A percentile compares a stretch with the other conserved stretches of the same genome.
These are phyloP conservation scores for Rubus idaeus DNA, from an alignment of 306 rosid genomes.

Conservation along the genomic window DNA sequence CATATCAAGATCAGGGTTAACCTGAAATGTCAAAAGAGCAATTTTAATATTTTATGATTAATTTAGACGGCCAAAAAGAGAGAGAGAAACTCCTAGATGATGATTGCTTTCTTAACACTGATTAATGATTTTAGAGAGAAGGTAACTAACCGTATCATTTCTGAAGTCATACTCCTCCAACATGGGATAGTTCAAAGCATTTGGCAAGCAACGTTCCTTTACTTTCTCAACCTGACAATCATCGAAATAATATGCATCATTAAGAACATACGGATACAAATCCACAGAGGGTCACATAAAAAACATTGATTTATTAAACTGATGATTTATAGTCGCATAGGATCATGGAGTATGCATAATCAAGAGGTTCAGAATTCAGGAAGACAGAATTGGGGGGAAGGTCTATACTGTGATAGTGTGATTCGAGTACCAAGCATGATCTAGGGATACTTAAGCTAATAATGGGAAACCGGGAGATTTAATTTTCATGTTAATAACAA, in stretches of 20 bases:
- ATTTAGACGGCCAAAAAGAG: background rate
- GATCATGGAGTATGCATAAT: background rate
- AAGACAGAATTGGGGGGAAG: background rate
- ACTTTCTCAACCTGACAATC: constrained; percentile 87
- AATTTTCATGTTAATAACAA: constrained; percentile 15
- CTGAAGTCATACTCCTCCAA: constrained; percentile 98
- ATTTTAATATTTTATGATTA: background rate
- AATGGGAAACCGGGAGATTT: background rate
- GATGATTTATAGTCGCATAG: background rate
- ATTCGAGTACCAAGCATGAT: background rate
- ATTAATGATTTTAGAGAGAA: constrained; percentile 1
- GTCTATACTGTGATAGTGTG: background rate
- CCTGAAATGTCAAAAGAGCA: constrained; percentile 47
- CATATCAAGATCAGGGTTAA: constrained; percentile 93
- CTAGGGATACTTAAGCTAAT: background rate
- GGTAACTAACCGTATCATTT: constrained; percentile 80
- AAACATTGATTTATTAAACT: background rate
- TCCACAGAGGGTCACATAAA: constrained; percentile 22
- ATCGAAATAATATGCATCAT: constrained; percentile 6
- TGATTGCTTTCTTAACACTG: constrained; percentile 14
- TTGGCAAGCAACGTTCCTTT: constrained; percentile 92
- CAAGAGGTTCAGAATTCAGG: background rate
- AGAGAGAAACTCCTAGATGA: constrained; percentile 19
- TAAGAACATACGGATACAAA: constrained; percentile 11
- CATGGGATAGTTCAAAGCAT: constrained; percentile 95